These are phyloP conservation scores for Sporothrix schenckii DNA, from an alignment of 2,329 filamentous ascomycete genomes.

Conservation along the genomic window DNA sequence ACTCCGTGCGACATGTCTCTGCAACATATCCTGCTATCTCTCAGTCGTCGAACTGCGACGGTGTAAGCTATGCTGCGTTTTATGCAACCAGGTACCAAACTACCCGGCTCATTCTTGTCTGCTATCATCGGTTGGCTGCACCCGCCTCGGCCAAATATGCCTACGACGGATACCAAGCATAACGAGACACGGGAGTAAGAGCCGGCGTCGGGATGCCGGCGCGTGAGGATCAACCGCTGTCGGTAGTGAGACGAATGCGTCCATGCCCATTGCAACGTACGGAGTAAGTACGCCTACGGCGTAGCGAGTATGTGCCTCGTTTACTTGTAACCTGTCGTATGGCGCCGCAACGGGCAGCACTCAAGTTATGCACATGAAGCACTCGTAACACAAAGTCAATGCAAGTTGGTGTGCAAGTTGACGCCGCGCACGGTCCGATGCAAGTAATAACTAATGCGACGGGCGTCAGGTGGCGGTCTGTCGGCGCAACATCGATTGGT, in stretches of 20 bases:
- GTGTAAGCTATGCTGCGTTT: not conserved
- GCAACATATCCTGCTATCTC: not conserved
- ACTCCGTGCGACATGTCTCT: not conserved
- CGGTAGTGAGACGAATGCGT: not conserved
- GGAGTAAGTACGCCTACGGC: too few relatives aligned
- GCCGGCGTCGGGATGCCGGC: constrained; percentile 11
- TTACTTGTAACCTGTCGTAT: not conserved
- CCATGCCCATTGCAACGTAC: too few relatives aligned
- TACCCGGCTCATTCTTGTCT: too few relatives aligned
- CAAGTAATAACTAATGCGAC: not conserved
- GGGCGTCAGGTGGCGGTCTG: not conserved
- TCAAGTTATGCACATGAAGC: not conserved
- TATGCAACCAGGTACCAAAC: not conserved
- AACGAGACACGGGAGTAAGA: too few relatives aligned
- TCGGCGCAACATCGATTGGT: not conserved
- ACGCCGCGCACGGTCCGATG: not conserved
- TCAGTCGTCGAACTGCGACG: not conserved
- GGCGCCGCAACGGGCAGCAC: constrained; percentile 2
- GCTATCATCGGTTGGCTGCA: not conserved
- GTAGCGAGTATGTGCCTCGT: too few relatives aligned
- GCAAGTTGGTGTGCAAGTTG: not conserved
- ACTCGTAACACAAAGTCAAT: not conserved
- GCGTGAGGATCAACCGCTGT: not conserved
- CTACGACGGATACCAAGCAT: too few relatives aligned
- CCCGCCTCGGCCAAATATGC: not conserved